These are phyloP conservation scores for Saprolegnia diclina DNA, from an alignment of 352 stramenopile genomes.

Conservation along the genomic window DNA sequence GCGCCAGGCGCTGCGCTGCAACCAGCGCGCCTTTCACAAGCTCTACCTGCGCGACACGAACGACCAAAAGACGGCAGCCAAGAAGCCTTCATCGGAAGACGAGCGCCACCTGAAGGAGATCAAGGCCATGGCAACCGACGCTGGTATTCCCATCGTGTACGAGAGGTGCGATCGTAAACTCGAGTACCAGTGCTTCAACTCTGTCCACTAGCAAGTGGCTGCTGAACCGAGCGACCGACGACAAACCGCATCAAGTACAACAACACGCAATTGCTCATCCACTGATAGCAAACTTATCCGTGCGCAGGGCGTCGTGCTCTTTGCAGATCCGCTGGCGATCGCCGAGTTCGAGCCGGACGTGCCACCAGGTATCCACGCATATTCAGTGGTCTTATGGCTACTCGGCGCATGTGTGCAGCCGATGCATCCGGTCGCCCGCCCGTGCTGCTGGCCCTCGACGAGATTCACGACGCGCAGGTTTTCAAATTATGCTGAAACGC, in stretches of 20 bases:
- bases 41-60: conserved; percentile 23
- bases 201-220: conserved; percentile 72
- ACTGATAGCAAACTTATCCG: not conserved
- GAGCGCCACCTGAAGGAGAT: conserved; percentile 40
- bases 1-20: conserved; percentile 24
- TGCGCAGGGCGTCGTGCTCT: conserved; percentile 58
- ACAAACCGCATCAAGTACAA: conserved; percentile 71
- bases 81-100: conserved; percentile 36
- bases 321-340: conserved; percentile 52
- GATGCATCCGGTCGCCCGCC: conserved; percentile 35
- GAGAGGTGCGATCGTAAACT: conserved; percentile 28
- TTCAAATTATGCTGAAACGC: not conserved
- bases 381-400: not conserved
- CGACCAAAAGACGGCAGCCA: conserved; percentile 15
- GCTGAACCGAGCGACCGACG: conserved; percentile 72
- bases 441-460: conserved; percentile 66
- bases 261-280: not conserved
- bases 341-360: conserved; percentile 46
- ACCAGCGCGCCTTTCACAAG: conserved; percentile 22
- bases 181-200: not conserved
- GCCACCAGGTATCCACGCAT: conserved; percentile 31
- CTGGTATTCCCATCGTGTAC: conserved; percentile 32
- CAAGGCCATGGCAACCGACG: conserved; percentile 35
- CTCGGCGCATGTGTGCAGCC: not conserved
- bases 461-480: conserved; percentile 74